Evolutionary conservation across 2,329 filamentous ascomycete genomes (phyloP).

Genomic region (Ceratocystis variospora): DNA sequence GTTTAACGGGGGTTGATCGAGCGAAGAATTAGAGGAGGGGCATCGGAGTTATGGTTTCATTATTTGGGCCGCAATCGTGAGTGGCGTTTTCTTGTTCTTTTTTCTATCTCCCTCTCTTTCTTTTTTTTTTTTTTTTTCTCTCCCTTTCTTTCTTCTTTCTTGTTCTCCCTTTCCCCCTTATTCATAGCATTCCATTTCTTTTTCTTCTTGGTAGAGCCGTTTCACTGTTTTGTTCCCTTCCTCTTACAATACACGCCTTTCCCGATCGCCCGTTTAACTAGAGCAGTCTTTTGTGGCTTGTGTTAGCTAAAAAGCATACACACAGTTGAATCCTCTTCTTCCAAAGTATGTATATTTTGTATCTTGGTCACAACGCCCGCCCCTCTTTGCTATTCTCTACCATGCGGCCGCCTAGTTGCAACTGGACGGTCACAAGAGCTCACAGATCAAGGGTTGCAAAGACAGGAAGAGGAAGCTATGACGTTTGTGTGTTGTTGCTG

Average conservation of each 20-base stretch:
- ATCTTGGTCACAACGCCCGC: too few relatives aligned
- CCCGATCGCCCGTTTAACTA: too few relatives aligned
- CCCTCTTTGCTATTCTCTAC: too few relatives aligned
- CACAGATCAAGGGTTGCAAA: background rate
- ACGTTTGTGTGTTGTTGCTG: background rate
- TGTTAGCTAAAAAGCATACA: too few relatives aligned
- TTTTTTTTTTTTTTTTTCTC: background rate
- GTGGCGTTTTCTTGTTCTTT: background rate
- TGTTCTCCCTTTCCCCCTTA: background rate
- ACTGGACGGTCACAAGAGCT: background rate
- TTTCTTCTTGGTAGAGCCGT: background rate
- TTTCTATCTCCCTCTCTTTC: background rate
- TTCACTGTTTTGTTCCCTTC: too few relatives aligned
- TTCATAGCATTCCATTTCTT: background rate
- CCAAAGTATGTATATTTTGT: too few relatives aligned
- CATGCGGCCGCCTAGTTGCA: too few relatives aligned
- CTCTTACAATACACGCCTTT: too few relatives aligned
- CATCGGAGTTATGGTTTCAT: background rate
- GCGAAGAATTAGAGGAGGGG: background rate
- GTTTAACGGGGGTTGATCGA: background rate
- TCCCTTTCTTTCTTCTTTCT: background rate
- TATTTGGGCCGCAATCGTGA: slow-evolving; percentile 7
- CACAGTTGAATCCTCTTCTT: too few relatives aligned
- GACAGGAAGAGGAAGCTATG: background rate
- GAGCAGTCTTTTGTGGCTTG: too few relatives aligned